These are phyloP conservation scores for Stephania japonica DNA, from an alignment of 164 flowering plant genomes.

Conservation along the genomic window DNA sequence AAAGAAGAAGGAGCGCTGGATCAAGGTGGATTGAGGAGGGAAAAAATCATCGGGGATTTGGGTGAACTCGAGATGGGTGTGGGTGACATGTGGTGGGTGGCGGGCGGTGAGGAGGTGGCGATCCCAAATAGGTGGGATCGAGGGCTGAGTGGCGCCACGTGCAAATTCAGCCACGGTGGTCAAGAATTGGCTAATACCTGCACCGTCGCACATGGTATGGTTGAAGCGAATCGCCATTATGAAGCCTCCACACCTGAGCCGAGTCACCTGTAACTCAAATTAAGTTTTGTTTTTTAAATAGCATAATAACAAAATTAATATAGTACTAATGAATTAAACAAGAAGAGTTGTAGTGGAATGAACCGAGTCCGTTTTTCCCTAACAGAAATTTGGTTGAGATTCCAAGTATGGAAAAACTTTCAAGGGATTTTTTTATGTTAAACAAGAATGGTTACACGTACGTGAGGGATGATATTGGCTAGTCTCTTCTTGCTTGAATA, in stretches of 20 bases:
- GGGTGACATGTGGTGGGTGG: constrained; percentile 29
- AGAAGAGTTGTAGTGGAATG: constrained; percentile 20
- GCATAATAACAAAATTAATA: not conserved
- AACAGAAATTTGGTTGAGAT: too few relatives aligned
- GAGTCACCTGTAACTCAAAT: constrained; percentile 15
- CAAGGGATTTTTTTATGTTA: too few relatives aligned
- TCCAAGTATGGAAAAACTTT: too few relatives aligned
- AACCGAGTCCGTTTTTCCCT: too few relatives aligned
- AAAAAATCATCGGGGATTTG: constrained; percentile 10
- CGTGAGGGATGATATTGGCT: too few relatives aligned
- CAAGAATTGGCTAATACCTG: constrained; percentile 35
- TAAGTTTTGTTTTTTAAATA: not conserved
- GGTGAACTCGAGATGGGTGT: constrained; percentile 34
- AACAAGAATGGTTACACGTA: too few relatives aligned
- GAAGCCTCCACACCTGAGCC: constrained; percentile 17
- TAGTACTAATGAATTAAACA: constrained; percentile 10
- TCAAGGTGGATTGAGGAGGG: constrained; percentile 18
- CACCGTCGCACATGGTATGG: constrained; percentile 41
- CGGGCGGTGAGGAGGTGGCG: constrained; percentile 35
- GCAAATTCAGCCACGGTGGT: constrained; percentile 36
- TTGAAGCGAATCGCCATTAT: constrained; percentile 2
- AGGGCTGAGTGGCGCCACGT: constrained; percentile 30
- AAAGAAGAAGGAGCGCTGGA: constrained; percentile 36
- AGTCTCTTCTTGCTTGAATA: too few relatives aligned
- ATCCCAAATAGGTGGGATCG: constrained; percentile 38